Evolutionary conservation across 257 asterid species (phyloP).

Genomic region (Hygrophila difformis): DNA sequence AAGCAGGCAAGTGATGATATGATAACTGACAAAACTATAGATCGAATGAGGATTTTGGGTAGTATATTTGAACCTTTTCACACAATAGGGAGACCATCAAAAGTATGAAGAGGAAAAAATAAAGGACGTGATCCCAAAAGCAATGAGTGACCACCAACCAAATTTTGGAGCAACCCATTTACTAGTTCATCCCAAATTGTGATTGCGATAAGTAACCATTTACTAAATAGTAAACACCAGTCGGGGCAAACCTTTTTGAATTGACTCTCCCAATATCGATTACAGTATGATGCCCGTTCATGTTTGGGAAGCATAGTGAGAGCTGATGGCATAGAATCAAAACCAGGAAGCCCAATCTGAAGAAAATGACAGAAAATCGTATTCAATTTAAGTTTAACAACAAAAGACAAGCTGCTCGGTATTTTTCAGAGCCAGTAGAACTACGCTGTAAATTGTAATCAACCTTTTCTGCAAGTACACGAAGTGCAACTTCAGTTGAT

Average conservation of each 20-base stretch:
- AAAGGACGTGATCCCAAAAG: neutral
- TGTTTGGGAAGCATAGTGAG: conserved; percentile 91
- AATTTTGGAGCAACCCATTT: no score
- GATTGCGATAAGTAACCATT: conserved; percentile 4
- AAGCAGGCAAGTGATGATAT: no score
- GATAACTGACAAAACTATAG: no score
- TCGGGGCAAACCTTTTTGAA: conserved; percentile 78
- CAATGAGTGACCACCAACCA: no score
- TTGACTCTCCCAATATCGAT: conserved; percentile 94
- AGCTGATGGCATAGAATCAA: conserved; percentile 97
- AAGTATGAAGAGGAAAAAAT: conserved; percentile 3
- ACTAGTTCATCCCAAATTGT: conserved; percentile 1
- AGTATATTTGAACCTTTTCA: no score
- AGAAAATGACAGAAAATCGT: conserved; percentile 17
- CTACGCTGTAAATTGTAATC: conserved; percentile 22
- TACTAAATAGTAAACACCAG: conserved; percentile 11
- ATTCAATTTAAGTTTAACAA: conserved; percentile 7
- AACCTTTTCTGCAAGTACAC: conserved; percentile 95
- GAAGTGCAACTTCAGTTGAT: conserved; percentile 99
- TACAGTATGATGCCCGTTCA: conserved; percentile 94
- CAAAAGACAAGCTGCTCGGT: neutral
- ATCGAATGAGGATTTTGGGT: no score
- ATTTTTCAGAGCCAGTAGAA: conserved; percentile 6
- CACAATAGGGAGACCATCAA: neutral
- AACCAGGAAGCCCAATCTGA: conserved; percentile 99